Evolutionary conservation across 148 eudicot species (phyloP).

Genomic region (Simmondsia chinensis): DNA sequence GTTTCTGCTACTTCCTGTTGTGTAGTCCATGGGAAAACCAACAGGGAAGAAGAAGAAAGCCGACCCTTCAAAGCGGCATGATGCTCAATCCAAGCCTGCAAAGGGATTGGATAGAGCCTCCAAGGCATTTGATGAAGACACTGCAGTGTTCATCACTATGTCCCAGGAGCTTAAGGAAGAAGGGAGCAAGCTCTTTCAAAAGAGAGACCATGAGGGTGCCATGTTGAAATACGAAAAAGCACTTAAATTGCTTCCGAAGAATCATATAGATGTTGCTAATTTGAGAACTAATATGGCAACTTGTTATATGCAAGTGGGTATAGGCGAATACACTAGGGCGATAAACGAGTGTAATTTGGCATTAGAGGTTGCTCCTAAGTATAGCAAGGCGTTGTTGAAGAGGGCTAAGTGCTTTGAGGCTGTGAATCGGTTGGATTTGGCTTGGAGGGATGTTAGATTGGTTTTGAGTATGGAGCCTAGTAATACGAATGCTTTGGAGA

Average conservation of each 20-base stretch:
- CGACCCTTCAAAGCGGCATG: slow-evolving; percentile 15
- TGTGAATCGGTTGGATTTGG: slow-evolving; percentile 67
- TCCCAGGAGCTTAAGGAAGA: slow-evolving; percentile 91
- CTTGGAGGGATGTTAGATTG: slow-evolving; percentile 71
- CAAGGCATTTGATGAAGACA: slow-evolving; percentile 85
- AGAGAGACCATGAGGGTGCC: slow-evolving; percentile 80
- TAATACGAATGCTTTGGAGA: slow-evolving; percentile 72
- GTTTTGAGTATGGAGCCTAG: slow-evolving; percentile 85
- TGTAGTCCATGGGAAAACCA: slow-evolving; percentile 91
- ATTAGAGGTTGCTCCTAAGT: slow-evolving; percentile 92
- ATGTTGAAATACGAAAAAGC: slow-evolving; percentile 90
- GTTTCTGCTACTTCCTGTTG: too few species aligned
- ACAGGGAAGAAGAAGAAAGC: slow-evolving; percentile 51
- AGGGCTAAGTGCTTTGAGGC: slow-evolving; percentile 90
- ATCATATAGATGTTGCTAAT: slow-evolving; percentile 76
- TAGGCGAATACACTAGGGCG: slow-evolving; percentile 84
- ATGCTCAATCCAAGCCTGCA: slow-evolving; percentile 22
- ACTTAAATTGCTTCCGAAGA: slow-evolving; percentile 72
- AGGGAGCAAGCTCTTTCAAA: slow-evolving; percentile 67
- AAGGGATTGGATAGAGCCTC: slow-evolving; percentile 38
- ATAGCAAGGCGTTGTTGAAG: slow-evolving; percentile 83
- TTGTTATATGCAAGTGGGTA: slow-evolving; percentile 91
- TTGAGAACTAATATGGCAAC: slow-evolving; percentile 75
- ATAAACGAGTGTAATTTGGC: slow-evolving; percentile 88
- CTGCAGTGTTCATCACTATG: slow-evolving; percentile 84